A percentile compares a stretch with the other conserved stretches of the same genome.
Conservation (phyloP, 1,284 basidiomycete genomes). For the Ceratobasidium sp. region DNA sequence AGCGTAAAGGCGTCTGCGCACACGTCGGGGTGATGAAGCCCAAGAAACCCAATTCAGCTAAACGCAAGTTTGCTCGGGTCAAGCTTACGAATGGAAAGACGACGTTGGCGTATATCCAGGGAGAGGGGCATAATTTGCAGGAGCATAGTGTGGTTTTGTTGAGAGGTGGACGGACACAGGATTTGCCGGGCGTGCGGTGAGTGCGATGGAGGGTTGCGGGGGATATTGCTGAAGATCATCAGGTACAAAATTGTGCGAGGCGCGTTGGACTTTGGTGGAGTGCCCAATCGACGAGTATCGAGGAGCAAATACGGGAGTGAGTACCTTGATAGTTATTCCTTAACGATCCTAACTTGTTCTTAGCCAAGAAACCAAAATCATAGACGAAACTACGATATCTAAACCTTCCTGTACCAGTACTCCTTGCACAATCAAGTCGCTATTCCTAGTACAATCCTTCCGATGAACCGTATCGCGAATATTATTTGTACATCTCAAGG, state of each 20-base stretch:
- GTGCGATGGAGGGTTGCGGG: constrained; percentile 54
- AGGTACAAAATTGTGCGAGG: constrained; percentile 98
- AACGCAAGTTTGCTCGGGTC: constrained; percentile 96
- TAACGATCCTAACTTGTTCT: constrained; percentile 51
- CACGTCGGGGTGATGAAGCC: constrained; percentile 89
- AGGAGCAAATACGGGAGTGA: constrained; percentile 95
- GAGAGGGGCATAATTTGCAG: constrained; percentile 98
- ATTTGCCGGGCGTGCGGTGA: constrained; percentile 95
- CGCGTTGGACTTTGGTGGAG: constrained; percentile 91
- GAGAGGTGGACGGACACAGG: constrained; percentile 94
- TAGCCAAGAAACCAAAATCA: constrained; percentile 87
- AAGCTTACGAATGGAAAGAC: constrained; percentile 92
- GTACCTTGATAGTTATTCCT: constrained; percentile 54
- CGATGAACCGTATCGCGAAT: no score
- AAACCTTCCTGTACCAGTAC: not conserved
- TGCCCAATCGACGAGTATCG: constrained; percentile 84
- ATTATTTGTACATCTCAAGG: no score
- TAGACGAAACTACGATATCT: constrained; percentile 15
- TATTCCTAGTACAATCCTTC: no score
- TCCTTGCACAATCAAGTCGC: no score
- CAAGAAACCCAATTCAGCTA: constrained; percentile 99
- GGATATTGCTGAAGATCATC: constrained; percentile 31
- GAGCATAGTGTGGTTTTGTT: constrained; percentile 97
- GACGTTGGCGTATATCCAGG: constrained; percentile 94
- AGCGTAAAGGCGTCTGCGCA: constrained; percentile 91